Evolutionary conservation across 2,329 filamentous ascomycete genomes (phyloP).

Genomic region (Aspergillus puulaauensis): DNA sequence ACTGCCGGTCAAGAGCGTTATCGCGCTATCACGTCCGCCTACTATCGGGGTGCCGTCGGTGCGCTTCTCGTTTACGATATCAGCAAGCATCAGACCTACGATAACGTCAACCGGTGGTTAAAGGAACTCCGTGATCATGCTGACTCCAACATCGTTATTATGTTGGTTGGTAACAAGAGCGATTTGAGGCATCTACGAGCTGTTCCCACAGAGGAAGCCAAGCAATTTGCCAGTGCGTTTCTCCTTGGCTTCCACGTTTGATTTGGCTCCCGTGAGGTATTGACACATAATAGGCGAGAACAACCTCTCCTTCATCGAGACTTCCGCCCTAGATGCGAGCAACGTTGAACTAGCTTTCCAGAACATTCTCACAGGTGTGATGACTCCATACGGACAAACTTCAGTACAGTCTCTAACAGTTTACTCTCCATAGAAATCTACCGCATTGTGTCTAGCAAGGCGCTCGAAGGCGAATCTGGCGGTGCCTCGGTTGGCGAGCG

Average conservation of each 20-base stretch:
- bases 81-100: conserved; percentile 99
- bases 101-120: conserved; percentile 98
- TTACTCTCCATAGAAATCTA: conserved; percentile 75
- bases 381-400: conserved; percentile 26
- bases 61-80: conserved; percentile 99
- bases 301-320: conserved; percentile 98
- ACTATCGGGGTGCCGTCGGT: conserved; percentile 96
- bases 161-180: conserved; percentile 99
- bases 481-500: conserved; percentile 78
- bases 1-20: conserved; percentile 98
- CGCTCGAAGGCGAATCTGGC: conserved; percentile 80
- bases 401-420: not conserved
- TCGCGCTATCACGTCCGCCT: conserved; percentile 97
- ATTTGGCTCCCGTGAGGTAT: not conserved
- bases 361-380: conserved; percentile 92
- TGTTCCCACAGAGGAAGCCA: conserved; percentile 96
- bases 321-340: conserved; percentile 95
- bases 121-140: conserved; percentile 98
- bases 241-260: not conserved
- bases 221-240: conserved; percentile 86
- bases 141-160: conserved; percentile 98
- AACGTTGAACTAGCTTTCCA: conserved; percentile 99
- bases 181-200: conserved; percentile 98
- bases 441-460: conserved; percentile 97
- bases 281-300: conserved; percentile 72